These are phyloP conservation scores for Tolypocladium ophioglossoides DNA, from an alignment of 2,329 filamentous ascomycete species.

Conservation along the genomic window DNA sequence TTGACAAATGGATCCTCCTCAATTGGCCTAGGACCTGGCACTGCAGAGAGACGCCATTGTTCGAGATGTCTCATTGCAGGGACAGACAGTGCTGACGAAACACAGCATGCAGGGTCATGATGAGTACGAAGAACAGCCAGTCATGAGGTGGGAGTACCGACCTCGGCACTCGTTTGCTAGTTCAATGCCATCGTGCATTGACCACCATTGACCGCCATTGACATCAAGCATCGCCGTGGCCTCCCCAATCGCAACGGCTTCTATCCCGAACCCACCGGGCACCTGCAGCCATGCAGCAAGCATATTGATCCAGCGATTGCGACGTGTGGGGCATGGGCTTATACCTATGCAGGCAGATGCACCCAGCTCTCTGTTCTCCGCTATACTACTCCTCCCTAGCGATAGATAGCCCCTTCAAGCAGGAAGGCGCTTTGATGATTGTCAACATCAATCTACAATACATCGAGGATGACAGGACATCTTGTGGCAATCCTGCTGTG, in stretches of 20 bases:
- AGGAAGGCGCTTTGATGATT: too few relatives aligned
- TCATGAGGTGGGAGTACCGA: not conserved
- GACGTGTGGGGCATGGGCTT: not conserved
- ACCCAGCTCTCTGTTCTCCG: too few relatives aligned
- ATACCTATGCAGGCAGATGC: not conserved
- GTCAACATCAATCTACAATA: too few relatives aligned
- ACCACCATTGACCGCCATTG: not conserved
- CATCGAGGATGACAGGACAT: too few relatives aligned
- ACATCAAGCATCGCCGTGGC: not conserved
- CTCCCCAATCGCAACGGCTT: not conserved
- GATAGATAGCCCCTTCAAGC: too few relatives aligned
- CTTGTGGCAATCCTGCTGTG: too few relatives aligned
- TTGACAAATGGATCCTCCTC: constrained; percentile 1
- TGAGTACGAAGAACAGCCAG: not conserved
- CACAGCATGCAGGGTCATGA: not conserved
- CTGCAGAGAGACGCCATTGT: not conserved
- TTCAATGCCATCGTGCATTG: not conserved
- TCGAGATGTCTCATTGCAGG: not conserved
- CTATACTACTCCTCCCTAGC: too few relatives aligned
- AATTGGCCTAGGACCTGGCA: not conserved
- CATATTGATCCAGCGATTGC: not conserved
- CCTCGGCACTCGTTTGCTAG: not conserved
- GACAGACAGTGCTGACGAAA: not conserved
- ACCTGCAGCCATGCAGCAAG: not conserved
- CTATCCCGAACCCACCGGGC: not conserved